Evolutionary conservation across 495 filamentous ascomycete genomes (phyloP).

Genomic region (Pseudevernia furfuracea): DNA sequence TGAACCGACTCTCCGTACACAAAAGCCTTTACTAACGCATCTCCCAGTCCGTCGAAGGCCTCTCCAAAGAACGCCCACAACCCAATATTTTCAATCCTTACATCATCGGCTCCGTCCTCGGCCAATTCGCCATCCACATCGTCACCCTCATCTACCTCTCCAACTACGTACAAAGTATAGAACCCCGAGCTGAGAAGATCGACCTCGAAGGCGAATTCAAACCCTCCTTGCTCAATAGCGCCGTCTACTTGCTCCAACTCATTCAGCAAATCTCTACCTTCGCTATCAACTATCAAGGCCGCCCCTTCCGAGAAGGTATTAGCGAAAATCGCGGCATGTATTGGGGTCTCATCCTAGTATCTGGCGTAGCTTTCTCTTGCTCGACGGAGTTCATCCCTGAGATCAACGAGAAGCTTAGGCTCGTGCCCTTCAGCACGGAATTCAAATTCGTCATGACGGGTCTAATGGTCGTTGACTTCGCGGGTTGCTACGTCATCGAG

Average conservation of each 20-base stretch:
- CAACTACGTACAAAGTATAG: slow-evolving; percentile 71
- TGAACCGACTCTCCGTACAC: slow-evolving; percentile 20
- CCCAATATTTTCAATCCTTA: slow-evolving; percentile 99
- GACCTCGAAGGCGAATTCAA: slow-evolving; percentile 94
- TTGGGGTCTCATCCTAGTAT: slow-evolving; percentile 84
- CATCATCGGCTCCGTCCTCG: slow-evolving; percentile 95
- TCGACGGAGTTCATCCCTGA: slow-evolving; percentile 95
- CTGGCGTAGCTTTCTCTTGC: slow-evolving; percentile 86
- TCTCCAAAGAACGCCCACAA: slow-evolving; percentile 96
- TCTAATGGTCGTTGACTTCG: slow-evolving; percentile 84
- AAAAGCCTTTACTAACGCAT: slow-evolving; percentile 25
- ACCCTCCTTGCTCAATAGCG: slow-evolving; percentile 90
- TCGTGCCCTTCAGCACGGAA: slow-evolving; percentile 84
- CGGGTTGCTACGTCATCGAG: slow-evolving; percentile 83
- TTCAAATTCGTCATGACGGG: slow-evolving; percentile 84
- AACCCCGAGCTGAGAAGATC: slow-evolving; percentile 63
- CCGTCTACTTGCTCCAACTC: slow-evolving; percentile 94
- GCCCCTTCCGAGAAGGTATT: slow-evolving; percentile 93
- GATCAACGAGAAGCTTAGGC: slow-evolving; percentile 83
- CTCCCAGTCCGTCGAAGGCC: slow-evolving; percentile 71
- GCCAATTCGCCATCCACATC: slow-evolving; percentile 96
- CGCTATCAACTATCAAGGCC: slow-evolving; percentile 98
- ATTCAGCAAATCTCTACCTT: slow-evolving; percentile 99
- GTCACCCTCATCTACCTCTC: slow-evolving; percentile 91
- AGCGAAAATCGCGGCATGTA: slow-evolving; percentile 97